phyloP scores from a whole-genome alignment of 768 basidiomycete genomes.

The Psilocybe azurescens region DNA sequence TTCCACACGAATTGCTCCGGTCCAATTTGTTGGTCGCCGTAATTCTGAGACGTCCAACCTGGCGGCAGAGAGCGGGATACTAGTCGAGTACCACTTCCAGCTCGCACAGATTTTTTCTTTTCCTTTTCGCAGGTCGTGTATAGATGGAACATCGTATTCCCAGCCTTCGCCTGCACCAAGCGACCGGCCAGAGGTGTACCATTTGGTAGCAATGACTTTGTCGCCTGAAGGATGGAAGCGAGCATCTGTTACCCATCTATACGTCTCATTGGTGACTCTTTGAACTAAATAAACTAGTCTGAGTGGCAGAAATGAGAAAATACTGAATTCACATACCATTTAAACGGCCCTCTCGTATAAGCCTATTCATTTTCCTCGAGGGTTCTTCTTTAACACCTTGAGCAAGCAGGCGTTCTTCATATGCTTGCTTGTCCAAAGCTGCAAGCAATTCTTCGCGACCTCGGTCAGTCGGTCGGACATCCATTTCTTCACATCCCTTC shows the following conservation, averaged over 20 bases:
- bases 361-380: conserved; percentile 49
- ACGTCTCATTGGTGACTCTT: conserved; percentile 76
- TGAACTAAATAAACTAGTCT: conserved; percentile 33
- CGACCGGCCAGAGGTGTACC: conserved; percentile 71
- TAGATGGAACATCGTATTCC: conserved; percentile 63
- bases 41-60: conserved; percentile 65
- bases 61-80: conserved; percentile 60
- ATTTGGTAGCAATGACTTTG: conserved; percentile 75
- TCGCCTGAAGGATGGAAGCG: conserved; percentile 72
- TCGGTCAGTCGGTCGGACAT: conserved; percentile 41
- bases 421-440: conserved; percentile 39
- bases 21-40: conserved; percentile 74
- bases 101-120: conserved; percentile 33
- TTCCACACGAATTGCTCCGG: conserved; percentile 74
- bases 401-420: conserved; percentile 53
- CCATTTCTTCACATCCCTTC: conserved; percentile 69
- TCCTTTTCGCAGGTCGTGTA: conserved; percentile 31
- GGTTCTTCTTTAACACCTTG: conserved; percentile 56
- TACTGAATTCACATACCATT: conserved; percentile 32
- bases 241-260: conserved; percentile 70
- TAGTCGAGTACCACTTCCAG: conserved; percentile 56
- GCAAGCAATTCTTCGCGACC: conserved; percentile 29
- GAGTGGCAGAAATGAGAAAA: background rate
- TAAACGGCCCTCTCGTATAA: conserved; percentile 62
- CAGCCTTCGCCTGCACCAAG: conserved; percentile 78